Conservation (phyloP, 2,329 filamentous ascomycete genomes). For the Colletotrichum aenigma region DNA sequence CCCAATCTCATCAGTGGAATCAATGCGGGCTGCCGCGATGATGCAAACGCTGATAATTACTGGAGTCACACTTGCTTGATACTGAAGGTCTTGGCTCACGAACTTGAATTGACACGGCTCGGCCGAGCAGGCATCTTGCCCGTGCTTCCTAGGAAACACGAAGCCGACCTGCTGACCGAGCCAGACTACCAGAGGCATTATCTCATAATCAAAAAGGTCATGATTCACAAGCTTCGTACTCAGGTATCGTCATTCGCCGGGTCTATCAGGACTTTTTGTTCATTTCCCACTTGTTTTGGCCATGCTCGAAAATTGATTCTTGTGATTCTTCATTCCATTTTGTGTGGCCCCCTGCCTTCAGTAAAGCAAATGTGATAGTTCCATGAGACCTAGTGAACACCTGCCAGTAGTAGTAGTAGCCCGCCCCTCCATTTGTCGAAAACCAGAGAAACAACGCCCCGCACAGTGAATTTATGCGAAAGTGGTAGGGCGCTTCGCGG, state of each 20-base stretch:
- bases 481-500: slow-evolving; percentile 90
- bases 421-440: slow-evolving; percentile 44
- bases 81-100: background rate
- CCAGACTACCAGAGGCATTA: background rate
- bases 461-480: slow-evolving; percentile 78
- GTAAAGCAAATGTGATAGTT: slow-evolving; percentile 63
- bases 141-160: background rate
- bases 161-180: background rate
- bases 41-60: background rate
- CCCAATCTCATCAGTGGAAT: background rate
- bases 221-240: slow-evolving; percentile 19
- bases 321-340: slow-evolving; percentile 40
- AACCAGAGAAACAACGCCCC: slow-evolving; percentile 51
- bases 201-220: slow-evolving; percentile 14
- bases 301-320: slow-evolving; percentile 13
- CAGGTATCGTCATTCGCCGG: slow-evolving; percentile 11
- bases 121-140: background rate
- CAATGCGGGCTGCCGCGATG: background rate
- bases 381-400: slow-evolving; percentile 67
- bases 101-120: background rate
- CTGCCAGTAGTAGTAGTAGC: slow-evolving; percentile 47
- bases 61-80: background rate
- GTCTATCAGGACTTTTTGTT: slow-evolving; percentile 1
- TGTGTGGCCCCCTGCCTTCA: slow-evolving; percentile 43
- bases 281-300: background rate